Evolutionary conservation across 108 stramenopile species (phyloP), one percentile per base, ranked within the genome.

Genomic region (Mediolabrus comicus): DNA sequence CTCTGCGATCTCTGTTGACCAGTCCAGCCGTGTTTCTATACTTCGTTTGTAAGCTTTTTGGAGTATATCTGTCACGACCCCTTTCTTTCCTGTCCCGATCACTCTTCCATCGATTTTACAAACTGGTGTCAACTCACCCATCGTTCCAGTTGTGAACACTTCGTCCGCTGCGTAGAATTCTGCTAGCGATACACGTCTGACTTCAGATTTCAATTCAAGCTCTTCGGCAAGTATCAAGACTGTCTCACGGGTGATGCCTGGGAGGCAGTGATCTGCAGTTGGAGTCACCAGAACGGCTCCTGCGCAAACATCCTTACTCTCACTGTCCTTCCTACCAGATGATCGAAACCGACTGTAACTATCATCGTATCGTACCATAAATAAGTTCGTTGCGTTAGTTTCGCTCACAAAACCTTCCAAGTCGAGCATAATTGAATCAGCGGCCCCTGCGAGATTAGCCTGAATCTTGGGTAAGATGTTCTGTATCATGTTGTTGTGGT

Each of bases 381-480:
- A 98, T 34, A 98, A 79, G 52, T 98, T 98, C 32, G 95, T 94
- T 8, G 96, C 95, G 75, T 97, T 98, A 0, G 95, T 98, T 53
- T 95, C 97, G 28, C 75, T 73, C 4, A 98, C 97, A 62, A 82
- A 96, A 17, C 97, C 96, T 16, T 95, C 92, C 22, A 84, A n/a
- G 71, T 96, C 97, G 59, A 98, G 77, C 90, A 96, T 96, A 29
- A 98, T 74, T 0, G 96, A 92, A 71, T 98, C 97, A 1, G 83
- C 94, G 1, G 79, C 92, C 1, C 91, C 91, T 4, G 96, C 94
- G 26, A 81, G 59, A 62, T 96, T 98, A 34, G 96, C 97, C 67
- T 98, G 92, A 60, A 97, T 96, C 72, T 98, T 95, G n/a, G 93
- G 93, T 41, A 95, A 53, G 34, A 94, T 96, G 65, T 96, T 96